Conservation (phyloP, 2,329 filamentous ascomycete genomes). For the Calycina herbarum region DNA sequence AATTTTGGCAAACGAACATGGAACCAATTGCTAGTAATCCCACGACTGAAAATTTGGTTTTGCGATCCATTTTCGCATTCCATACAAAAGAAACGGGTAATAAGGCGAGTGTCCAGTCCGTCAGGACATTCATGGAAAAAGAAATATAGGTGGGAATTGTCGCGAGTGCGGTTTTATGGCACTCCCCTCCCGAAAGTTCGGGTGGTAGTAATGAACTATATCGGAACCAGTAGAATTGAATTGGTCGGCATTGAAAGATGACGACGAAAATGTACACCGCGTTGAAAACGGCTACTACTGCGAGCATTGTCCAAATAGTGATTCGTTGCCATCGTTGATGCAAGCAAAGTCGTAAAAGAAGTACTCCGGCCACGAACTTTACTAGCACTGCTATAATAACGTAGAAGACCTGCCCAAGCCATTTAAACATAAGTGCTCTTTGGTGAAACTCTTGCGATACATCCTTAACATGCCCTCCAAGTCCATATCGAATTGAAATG, state of each 20-base stretch:
- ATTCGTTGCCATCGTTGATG: conserved; percentile 35
- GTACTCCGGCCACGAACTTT: conserved; percentile 40
- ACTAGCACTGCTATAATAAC: conserved; percentile 39
- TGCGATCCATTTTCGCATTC: conserved; percentile 40
- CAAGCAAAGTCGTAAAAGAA: conserved; percentile 34
- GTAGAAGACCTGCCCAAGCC: conserved; percentile 39
- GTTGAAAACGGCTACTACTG: conserved; percentile 37
- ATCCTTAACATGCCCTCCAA: conserved; percentile 20
- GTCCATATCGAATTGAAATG: conserved; percentile 20
- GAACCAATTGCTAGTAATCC: conserved; percentile 35
- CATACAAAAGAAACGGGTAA: conserved; percentile 42
- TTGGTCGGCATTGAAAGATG: conserved; percentile 39
- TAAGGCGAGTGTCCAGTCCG: conserved; percentile 42
- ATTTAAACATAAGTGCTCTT: conserved; percentile 24
- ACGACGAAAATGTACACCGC: conserved; percentile 39
- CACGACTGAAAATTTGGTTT: conserved; percentile 39
- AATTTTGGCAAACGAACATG: conserved; percentile 33
- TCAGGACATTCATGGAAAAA: conserved; percentile 40
- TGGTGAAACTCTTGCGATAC: conserved; percentile 18
- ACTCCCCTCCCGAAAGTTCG: conserved; percentile 31
- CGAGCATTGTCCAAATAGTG: conserved; percentile 37
- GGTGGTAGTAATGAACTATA: conserved; percentile 1
- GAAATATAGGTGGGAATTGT: conserved; percentile 40
- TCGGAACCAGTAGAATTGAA: conserved; percentile 39
- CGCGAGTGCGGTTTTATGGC: conserved; percentile 30